phyloP scores from a whole-genome alignment of 768 basidiomycete species.

The Russula foetens region DNA sequence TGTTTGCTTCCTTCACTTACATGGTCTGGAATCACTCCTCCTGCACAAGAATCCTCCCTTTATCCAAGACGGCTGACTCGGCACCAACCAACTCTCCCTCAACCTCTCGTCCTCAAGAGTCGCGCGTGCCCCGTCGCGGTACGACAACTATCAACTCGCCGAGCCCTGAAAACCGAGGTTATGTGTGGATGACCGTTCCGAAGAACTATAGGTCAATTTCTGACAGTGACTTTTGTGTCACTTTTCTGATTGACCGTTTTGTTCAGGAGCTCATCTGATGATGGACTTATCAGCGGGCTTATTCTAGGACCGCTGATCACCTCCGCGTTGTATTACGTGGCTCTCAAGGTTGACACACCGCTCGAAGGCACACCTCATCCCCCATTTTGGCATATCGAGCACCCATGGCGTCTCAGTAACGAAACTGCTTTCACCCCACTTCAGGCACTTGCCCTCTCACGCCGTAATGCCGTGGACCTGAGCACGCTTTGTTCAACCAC shows the following conservation, averaged over 20 bases:
- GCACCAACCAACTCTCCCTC: constrained; percentile 1
- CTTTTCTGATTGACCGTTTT: constrained; percentile 1
- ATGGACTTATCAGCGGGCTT: constrained; percentile 78
- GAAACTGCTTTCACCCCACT: constrained; percentile 36
- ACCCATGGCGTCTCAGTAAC: constrained; percentile 47
- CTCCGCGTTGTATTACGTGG: constrained; percentile 53
- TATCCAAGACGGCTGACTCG: background rate
- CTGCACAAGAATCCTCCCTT: background rate
- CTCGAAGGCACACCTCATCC: constrained; percentile 34
- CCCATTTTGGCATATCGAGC: constrained; percentile 70
- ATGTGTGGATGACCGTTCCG: constrained; percentile 86
- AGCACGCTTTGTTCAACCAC: constrained; percentile 76
- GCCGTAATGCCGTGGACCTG: constrained; percentile 71
- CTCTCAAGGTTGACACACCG: constrained; percentile 28
- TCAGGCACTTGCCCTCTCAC: constrained; percentile 53
- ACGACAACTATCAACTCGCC: constrained; percentile 21
- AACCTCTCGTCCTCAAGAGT: constrained; percentile 32
- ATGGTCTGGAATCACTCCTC: constrained; percentile 18
- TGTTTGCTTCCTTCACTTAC: constrained; percentile 14
- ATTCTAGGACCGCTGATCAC: constrained; percentile 80
- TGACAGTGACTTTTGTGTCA: background rate
- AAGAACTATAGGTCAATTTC: constrained; percentile 67
- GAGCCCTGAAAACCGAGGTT: constrained; percentile 51
- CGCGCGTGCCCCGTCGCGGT: constrained; percentile 38
- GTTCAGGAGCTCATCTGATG: constrained; percentile 67